phyloP scores from a whole-genome alignment of 2,329 filamentous ascomycete species.

The Fusarium floridanum region DNA sequence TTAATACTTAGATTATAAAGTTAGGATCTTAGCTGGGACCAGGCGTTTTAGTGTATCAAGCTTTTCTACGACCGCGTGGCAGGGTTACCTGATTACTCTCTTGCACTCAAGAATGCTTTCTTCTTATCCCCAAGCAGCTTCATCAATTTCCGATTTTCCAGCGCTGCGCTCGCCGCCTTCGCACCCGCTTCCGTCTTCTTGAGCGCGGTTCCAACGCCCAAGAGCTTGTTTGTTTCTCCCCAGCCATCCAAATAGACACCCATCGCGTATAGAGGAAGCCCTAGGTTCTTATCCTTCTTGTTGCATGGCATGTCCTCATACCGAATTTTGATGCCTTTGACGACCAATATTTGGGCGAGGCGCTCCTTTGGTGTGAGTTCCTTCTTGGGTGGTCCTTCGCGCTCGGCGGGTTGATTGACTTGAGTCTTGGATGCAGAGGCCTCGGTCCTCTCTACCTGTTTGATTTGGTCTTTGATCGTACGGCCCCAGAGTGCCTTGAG shows the following conservation, averaged over 20 bases:
- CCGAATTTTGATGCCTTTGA: conserved; percentile 68
- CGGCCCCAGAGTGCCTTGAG: conserved; percentile 80
- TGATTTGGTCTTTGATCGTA: conserved; percentile 69
- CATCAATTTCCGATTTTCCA: conserved; percentile 76
- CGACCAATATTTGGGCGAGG: conserved; percentile 59
- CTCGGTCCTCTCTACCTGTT: conserved; percentile 52
- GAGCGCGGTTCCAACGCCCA: conserved; percentile 74
- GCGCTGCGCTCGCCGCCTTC: conserved; percentile 73
- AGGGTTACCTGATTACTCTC: background rate
- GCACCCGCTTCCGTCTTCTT: conserved; percentile 78
- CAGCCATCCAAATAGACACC: conserved; percentile 76
- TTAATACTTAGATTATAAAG: no score
- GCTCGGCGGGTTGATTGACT: background rate
- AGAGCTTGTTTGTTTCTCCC: conserved; percentile 71
- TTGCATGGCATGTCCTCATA: conserved; percentile 70
- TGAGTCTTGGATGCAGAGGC: background rate
- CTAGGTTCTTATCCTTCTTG: conserved; percentile 66
- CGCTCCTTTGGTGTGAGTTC: conserved; percentile 47
- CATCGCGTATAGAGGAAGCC: conserved; percentile 71
- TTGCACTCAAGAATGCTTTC: conserved; percentile 55
- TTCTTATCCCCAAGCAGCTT: conserved; percentile 64
- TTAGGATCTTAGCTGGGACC: no score
- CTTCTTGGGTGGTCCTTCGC: background rate
- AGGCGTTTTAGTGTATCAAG: no score
- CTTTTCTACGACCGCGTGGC: no score